Base-by-base conservation (phyloP, 2,329 filamentous ascomycete genomes). In the Peltaster fructicola region DNA sequence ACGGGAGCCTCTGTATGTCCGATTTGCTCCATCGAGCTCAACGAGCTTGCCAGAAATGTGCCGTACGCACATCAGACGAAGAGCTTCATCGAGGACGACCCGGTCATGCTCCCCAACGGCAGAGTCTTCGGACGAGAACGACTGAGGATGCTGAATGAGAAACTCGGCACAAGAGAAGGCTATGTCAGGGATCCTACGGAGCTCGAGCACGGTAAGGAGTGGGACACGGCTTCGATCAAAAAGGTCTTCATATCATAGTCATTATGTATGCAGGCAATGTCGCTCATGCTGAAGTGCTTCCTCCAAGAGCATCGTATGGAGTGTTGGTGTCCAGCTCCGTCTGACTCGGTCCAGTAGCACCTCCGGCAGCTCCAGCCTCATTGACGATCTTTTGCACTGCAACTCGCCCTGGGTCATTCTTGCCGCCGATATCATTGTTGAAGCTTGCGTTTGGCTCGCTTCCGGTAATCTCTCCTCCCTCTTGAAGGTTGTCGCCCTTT, bases 61-160 rank as follows among this genome's bases (percentile, higher is more conserved):
- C 88, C 88, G 1, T 95, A 95, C 42, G 88, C 88, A 3, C 78
- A 92, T 44, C 88, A 98, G 50, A 84, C 77, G 15, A 90, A 90
- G 60, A 92, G 81, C 46, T 78, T 81, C 33, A 80, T 95, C 15
- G 85, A 92, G 45, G 71, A 70, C 22, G 84, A 95, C 45, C 66
- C 88, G 1, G 65, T 91, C 11, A 65, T 95, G 20, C 54, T 98
- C 28, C 88, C 88, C 13, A 93, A 91, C 48, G 74, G 77, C 1
- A 65, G 80, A 25, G 76, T 90, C 7, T 93, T 92, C 46, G 80
- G 85, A 11, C 65, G 69, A 30, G 68, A 75, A 28, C 61, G 74
- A 24, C 57, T 98, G 24, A 57, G 75, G 32, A 68, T 77, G 29
- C 71, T 88, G 48, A 79, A 84, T 28, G 66, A 68, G 43, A 93